Base-by-base conservation (phyloP, 2,329 filamentous ascomycete species). In the Coleophoma crateriformis region DNA sequence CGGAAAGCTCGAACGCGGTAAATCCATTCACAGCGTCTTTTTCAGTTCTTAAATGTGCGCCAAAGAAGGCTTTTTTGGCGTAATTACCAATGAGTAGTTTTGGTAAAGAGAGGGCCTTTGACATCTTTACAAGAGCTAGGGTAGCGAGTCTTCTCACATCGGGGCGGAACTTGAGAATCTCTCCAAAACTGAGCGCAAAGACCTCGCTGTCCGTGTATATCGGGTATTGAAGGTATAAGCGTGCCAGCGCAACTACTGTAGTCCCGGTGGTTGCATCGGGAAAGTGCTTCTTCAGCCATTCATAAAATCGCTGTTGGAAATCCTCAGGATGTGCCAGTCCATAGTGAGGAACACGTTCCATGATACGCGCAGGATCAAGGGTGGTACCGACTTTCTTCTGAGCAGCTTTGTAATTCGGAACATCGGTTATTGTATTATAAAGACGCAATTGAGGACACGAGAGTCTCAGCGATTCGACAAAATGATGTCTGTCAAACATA, bases 381-480 rank as follows among this genome's bases (percentile, higher is more conserved):
- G 56, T 35, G 35, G 57, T 52, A 39, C 41, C 57, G 17, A 52
- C 54, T 40, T 48, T 54, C 33, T n/a, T 27, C 8, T 27, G 27
- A 10, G 27, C 47, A 8, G 50, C 45, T 8, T 44, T 34, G 1
- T 46, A 20, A 13, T 55, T 50, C 1, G 46, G 44, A 7, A 59
- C 54, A 20, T 53, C 43, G 32, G 58, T 53, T 46, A 56, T 53
- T n/a, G 58, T 49, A 37, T 55, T 27, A 34, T 60, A 55, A 4
- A 64, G 40, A n/a, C 54, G 41, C 46, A 64, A 40, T 41, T 50
- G 22, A 1, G 62, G 62, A 46, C 62, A 65, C 13, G 60, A 60
- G 13, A 54, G 39, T 17, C 53, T 46, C 17, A 65, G 42, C 5
- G 57, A 60, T 17, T 56, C 53, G 2, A 52, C 43, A 34, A 63